These are phyloP conservation scores for Trypanosomatidae sp. DNA, from an alignment of 208 protist genomes.

Conservation along the genomic window DNA sequence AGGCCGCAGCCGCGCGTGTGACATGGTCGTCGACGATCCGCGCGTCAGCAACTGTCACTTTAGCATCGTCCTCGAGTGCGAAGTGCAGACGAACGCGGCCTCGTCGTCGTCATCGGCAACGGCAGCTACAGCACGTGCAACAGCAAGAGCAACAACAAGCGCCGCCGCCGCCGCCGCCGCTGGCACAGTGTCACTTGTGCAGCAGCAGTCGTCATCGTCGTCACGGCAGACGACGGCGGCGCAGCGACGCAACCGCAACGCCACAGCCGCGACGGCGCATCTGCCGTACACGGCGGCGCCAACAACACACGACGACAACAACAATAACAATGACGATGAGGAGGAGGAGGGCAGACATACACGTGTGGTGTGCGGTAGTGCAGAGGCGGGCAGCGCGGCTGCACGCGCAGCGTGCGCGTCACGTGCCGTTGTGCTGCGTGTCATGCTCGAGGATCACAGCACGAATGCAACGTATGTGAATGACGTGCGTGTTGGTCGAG, in stretches of 20 bases:
- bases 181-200: no score
- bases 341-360: no score
- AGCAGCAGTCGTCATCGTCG: no score
- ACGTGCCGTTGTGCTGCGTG: conserved; percentile 5
- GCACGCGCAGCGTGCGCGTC: no score
- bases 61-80: conserved; percentile 23
- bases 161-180: no score
- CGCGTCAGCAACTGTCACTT: conserved; percentile 44
- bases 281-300: background rate
- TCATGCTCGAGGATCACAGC: conserved; percentile 46
- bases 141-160: no score
- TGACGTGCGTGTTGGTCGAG: conserved; percentile 30
- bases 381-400: no score
- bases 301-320: background rate
- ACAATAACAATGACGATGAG: background rate
- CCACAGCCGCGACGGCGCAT: background rate
- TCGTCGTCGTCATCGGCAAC: background rate
- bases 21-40: conserved; percentile 19
- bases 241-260: background rate
- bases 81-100: conserved; percentile 2
- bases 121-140: no score
- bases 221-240: no score
- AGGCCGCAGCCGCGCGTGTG: conserved; percentile 20
- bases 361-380: no score
- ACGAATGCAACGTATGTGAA: conserved; percentile 74